Percentiles rank a stretch among this genome's conserved stretches.
Conservation (phyloP, 2,329 filamentous ascomycete genomes). For the Apiospora phragmitis region DNA sequence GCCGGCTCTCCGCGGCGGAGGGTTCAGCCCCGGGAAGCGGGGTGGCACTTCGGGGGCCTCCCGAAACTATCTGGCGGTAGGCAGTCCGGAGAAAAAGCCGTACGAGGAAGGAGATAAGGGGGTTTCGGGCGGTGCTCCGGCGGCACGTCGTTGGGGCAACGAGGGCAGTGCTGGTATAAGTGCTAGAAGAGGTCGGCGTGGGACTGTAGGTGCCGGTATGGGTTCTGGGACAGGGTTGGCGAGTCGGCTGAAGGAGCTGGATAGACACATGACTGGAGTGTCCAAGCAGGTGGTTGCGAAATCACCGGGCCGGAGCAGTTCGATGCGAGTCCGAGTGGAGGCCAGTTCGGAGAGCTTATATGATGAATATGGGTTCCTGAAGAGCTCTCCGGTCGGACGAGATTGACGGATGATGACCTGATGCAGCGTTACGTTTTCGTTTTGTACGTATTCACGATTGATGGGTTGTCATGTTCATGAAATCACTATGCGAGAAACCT, state of each 20-base stretch:
- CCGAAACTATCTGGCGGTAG: not conserved
- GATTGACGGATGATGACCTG: not conserved
- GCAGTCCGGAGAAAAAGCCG: not conserved
- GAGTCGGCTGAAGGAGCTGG: not conserved
- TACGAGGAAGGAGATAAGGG: not conserved
- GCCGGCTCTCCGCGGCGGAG: constrained; percentile 38
- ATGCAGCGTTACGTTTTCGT: not conserved
- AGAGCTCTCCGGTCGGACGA: constrained; percentile 16
- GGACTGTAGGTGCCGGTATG: not conserved
- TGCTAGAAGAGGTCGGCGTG: not conserved
- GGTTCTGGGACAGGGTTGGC: not conserved
- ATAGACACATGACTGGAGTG: not conserved
- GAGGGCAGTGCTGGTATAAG: not conserved
- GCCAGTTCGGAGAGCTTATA: constrained; percentile 20
- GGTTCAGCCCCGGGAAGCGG: constrained; percentile 36
- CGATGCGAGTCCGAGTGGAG: not conserved
- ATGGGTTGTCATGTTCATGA: not conserved
- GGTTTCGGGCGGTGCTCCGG: not conserved
- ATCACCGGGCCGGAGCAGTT: constrained; percentile 20
- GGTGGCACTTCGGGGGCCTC: constrained; percentile 19
- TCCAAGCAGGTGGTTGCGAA: constrained; percentile 14
- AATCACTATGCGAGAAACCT: not conserved
- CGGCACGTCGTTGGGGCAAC: not conserved
- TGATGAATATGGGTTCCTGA: constrained; percentile 27
- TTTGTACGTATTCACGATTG: not conserved